Evolutionary conservation across 148 eudicot species (phyloP).

Genomic region (Rhododendron kiyosumense): DNA sequence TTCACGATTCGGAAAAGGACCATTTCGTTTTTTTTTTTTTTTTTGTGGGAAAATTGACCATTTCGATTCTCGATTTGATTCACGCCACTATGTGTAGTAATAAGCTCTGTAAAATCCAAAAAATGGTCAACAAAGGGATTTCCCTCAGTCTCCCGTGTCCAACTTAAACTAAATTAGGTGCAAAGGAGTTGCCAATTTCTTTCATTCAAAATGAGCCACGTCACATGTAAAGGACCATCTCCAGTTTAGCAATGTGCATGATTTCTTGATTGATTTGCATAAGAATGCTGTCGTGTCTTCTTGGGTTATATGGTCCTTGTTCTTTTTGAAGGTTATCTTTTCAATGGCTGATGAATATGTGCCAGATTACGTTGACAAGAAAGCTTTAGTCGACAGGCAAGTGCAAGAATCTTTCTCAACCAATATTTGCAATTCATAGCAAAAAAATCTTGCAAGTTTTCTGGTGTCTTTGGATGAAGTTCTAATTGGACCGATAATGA

Average conservation of each 20-base stretch:
- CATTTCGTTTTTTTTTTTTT: too few relatives aligned
- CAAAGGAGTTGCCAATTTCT: not conserved
- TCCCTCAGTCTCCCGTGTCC: too few relatives aligned
- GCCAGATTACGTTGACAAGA: constrained; percentile 89
- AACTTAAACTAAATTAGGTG: too few relatives aligned
- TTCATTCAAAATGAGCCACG: not conserved
- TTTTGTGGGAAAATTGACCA: too few relatives aligned
- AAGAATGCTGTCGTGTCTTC: not conserved
- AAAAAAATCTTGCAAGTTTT: not conserved
- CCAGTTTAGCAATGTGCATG: not conserved
- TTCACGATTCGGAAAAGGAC: too few relatives aligned
- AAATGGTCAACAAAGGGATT: too few relatives aligned
- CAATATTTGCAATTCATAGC: not conserved
- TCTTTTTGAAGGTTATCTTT: constrained; percentile 58
- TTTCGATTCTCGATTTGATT: too few relatives aligned
- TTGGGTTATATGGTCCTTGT: not conserved
- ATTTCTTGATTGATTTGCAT: constrained; percentile 11
- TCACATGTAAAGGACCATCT: not conserved
- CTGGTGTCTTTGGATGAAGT: not conserved
- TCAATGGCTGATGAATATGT: constrained; percentile 90
- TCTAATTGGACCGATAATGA: not conserved
- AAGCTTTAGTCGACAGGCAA: constrained; percentile 71
- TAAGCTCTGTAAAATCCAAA: too few relatives aligned
- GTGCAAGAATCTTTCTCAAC: not conserved
- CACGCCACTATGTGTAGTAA: too few relatives aligned